Evolutionary conservation across 208 protist species (phyloP).

Genomic region (Naegleria lovaniensis): DNA sequence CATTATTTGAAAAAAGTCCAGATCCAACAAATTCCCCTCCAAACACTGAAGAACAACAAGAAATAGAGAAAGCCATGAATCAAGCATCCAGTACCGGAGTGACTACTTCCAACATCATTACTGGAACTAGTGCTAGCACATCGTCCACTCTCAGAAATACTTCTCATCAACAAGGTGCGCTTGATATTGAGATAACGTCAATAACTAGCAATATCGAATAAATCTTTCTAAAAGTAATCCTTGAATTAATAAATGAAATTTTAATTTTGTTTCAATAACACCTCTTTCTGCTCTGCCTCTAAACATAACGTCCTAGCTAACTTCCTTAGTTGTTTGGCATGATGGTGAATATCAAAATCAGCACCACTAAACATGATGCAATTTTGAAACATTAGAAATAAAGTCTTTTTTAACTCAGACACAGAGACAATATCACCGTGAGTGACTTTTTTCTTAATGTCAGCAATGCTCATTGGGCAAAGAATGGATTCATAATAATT

Average conservation of each 20-base stretch:
- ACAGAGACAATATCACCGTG: not conserved
- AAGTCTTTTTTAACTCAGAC: not conserved
- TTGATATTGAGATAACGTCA: not conserved
- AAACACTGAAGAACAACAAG: not conserved
- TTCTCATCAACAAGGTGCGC: not conserved
- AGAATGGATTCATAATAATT: not conserved
- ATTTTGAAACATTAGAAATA: not conserved
- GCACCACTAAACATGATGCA: not conserved
- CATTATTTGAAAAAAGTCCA: not conserved
- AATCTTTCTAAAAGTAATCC: too few relatives aligned
- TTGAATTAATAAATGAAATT: too few relatives aligned
- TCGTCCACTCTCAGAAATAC: not conserved
- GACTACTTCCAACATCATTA: not conserved
- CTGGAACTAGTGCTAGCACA: too few relatives aligned
- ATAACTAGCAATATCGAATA: not conserved
- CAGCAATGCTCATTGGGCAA: not conserved
- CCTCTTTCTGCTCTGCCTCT: not conserved
- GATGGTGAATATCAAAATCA: not conserved
- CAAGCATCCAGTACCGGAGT: not conserved
- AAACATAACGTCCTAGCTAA: not conserved
- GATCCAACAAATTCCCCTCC: not conserved
- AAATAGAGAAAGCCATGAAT: too few relatives aligned
- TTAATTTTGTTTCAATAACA: not conserved
- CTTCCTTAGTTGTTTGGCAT: not conserved
- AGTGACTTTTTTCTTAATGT: not conserved